These are phyloP conservation scores for Malus sieversii DNA, from an alignment of 306 rosid species.

Conservation along the genomic window DNA sequence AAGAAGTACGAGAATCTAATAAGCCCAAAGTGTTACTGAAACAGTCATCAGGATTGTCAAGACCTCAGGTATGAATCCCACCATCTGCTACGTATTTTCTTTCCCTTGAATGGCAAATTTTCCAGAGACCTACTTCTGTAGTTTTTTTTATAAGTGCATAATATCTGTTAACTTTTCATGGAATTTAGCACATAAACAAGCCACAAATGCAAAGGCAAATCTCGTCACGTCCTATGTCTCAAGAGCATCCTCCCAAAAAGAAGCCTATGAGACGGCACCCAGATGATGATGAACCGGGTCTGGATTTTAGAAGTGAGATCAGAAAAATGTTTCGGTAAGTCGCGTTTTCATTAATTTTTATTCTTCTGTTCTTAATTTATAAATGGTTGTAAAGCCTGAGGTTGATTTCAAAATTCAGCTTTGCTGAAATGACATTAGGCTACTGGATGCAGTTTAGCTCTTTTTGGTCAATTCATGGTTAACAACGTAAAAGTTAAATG, in stretches of 20 bases:
- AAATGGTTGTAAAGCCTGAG: background rate
- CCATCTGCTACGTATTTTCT: background rate
- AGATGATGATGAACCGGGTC: constrained; percentile 39
- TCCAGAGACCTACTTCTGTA: background rate
- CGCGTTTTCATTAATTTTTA: background rate
- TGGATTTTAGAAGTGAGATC: constrained; percentile 39
- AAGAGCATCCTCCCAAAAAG: constrained; percentile 53
- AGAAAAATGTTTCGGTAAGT: constrained; percentile 60
- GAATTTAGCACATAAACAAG: constrained; percentile 40
- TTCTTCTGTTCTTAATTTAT: background rate
- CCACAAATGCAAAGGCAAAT: constrained; percentile 44
- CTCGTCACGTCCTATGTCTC: constrained; percentile 24
- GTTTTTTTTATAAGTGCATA: background rate
- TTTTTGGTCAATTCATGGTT: background rate
- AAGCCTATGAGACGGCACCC: constrained; percentile 31
- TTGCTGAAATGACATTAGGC: background rate
- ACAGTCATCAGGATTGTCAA: constrained; percentile 43
- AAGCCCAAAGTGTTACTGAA: constrained; percentile 48
- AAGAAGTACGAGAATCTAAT: constrained; percentile 33
- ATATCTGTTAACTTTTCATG: constrained; percentile 11
- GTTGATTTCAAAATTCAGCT: background rate
- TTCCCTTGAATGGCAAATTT: background rate
- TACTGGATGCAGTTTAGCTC: background rate
- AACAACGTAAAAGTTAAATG: background rate
- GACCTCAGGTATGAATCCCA: constrained; percentile 47